Percentiles rank a stretch among this genome's conserved stretches.
Evolutionary conservation across 345 rosid genomes (phyloP).

Genomic region (Ailanthus altissimus): DNA sequence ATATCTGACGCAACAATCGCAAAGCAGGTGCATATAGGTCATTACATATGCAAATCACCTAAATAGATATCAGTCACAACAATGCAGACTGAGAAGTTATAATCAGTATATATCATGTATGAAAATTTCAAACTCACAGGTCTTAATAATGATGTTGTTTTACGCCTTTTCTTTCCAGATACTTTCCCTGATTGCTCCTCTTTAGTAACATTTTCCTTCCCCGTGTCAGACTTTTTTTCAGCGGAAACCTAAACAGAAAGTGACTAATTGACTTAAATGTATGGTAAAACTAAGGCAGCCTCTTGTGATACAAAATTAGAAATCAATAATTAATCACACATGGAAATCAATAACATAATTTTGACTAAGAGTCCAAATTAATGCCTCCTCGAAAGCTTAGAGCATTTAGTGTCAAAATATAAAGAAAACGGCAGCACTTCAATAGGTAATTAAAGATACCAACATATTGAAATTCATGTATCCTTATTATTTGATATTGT

Average conservation of each 20-base stretch:
- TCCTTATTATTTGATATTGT: background rate
- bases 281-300: background rate
- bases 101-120: slow-evolving; percentile 8
- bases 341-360: background rate
- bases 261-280: background rate
- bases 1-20: slow-evolving; percentile 89
- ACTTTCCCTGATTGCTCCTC: slow-evolving; percentile 50
- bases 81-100: background rate
- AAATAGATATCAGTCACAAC: slow-evolving; percentile 19
- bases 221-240: slow-evolving; percentile 58
- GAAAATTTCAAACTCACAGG: slow-evolving; percentile 63
- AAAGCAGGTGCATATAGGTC: slow-evolving; percentile 91
- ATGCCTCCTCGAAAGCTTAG: background rate
- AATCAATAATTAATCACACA: slow-evolving; percentile 1
- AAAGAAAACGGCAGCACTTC: background rate
- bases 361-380: background rate
- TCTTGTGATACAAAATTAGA: background rate
- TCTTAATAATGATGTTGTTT: slow-evolving; percentile 64
- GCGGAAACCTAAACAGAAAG: slow-evolving; percentile 60
- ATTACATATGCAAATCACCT: slow-evolving; percentile 89
- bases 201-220: slow-evolving; percentile 59
- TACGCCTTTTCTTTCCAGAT: slow-evolving; percentile 60
- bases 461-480: background rate
- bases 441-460: background rate
- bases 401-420: background rate